These are phyloP conservation scores for Aspergillus pseudoterreus DNA, from an alignment of 2,329 filamentous ascomycete species.

Conservation along the genomic window DNA sequence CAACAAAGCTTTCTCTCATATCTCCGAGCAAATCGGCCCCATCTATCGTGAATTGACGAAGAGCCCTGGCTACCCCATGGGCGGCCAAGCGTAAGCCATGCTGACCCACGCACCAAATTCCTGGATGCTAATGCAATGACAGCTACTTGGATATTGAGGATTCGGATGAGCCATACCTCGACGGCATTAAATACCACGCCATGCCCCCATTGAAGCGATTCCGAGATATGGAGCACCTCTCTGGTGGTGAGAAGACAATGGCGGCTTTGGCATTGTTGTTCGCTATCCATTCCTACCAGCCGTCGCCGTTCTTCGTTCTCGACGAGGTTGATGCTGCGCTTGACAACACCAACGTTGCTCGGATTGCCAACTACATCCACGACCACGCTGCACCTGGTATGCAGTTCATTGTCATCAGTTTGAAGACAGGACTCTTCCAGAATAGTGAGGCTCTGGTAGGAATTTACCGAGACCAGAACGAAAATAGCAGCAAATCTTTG, in stretches of 20 bases:
- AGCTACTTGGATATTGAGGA: constrained; percentile 90
- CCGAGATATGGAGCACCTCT: constrained; percentile 97
- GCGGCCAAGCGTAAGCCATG: constrained; percentile 61
- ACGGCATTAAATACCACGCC: constrained; percentile 95
- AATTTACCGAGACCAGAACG: constrained; percentile 90
- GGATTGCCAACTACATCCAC: constrained; percentile 93
- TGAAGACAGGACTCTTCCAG: constrained; percentile 95
- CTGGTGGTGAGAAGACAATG: constrained; percentile 98
- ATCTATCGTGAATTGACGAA: constrained; percentile 96
- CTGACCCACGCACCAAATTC: constrained; percentile 6
- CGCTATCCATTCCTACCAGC: constrained; percentile 93
- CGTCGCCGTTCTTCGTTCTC: constrained; percentile 93
- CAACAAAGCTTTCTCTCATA: constrained; percentile 91
- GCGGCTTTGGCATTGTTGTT: constrained; percentile 94
- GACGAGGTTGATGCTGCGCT: constrained; percentile 97
- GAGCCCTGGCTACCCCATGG: constrained; percentile 86
- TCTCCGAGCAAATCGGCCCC: constrained; percentile 86
- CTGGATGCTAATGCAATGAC: neutral
- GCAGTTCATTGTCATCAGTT: constrained; percentile 97
- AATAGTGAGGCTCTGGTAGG: constrained; percentile 94
- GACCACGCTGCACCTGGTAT: constrained; percentile 94
- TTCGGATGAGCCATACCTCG: constrained; percentile 91
- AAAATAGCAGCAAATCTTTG: constrained; percentile 86
- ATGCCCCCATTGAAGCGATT: constrained; percentile 99
- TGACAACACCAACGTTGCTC: constrained; percentile 95